Evolutionary conservation across 495 filamentous ascomycete species (phyloP).

Genomic region (Penicillium lagena): DNA sequence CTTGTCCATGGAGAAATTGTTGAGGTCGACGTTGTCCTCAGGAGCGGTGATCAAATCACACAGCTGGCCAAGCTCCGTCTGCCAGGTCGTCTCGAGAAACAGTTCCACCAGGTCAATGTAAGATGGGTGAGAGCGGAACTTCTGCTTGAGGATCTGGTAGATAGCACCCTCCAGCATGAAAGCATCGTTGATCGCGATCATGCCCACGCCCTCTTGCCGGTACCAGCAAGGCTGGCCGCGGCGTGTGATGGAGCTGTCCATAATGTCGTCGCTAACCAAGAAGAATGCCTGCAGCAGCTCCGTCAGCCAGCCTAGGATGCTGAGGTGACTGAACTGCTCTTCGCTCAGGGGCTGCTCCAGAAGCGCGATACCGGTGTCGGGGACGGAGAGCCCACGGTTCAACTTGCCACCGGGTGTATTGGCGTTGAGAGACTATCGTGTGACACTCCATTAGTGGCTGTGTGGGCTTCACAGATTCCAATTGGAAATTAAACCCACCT

Average conservation of each 20-base stretch:
- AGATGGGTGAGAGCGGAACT: slow-evolving; percentile 75
- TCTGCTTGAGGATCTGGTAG: slow-evolving; percentile 85
- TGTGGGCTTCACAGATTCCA: background rate
- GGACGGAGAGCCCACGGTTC: slow-evolving; percentile 97
- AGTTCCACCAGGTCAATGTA: slow-evolving; percentile 91
- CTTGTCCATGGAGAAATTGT: slow-evolving; percentile 91
- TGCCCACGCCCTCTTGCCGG: slow-evolving; percentile 74
- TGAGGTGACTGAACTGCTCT: slow-evolving; percentile 78
- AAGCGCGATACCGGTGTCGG: slow-evolving; percentile 80
- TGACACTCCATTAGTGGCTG: no score
- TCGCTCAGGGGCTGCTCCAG: slow-evolving; percentile 62
- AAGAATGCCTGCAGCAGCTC: slow-evolving; percentile 98
- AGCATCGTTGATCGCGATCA: slow-evolving; percentile 96
- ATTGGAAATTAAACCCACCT: slow-evolving; percentile 44
- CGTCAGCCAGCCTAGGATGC: slow-evolving; percentile 90
- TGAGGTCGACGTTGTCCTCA: slow-evolving; percentile 78
- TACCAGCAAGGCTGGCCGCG: slow-evolving; percentile 96
- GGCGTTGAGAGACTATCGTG: slow-evolving; percentile 62
- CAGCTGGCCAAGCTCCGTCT: slow-evolving; percentile 90
- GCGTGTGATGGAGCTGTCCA: slow-evolving; percentile 91
- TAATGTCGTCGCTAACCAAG: slow-evolving; percentile 96
- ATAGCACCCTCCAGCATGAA: slow-evolving; percentile 92
- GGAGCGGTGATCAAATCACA: slow-evolving; percentile 95
- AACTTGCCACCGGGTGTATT: slow-evolving; percentile 94
- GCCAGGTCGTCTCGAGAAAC: slow-evolving; percentile 88